A percentile compares a stretch with the other conserved stretches of the same genome.
Conservation (phyloP, 2,329 filamentous ascomycete species). For the Fusarium beomiforme region DNA sequence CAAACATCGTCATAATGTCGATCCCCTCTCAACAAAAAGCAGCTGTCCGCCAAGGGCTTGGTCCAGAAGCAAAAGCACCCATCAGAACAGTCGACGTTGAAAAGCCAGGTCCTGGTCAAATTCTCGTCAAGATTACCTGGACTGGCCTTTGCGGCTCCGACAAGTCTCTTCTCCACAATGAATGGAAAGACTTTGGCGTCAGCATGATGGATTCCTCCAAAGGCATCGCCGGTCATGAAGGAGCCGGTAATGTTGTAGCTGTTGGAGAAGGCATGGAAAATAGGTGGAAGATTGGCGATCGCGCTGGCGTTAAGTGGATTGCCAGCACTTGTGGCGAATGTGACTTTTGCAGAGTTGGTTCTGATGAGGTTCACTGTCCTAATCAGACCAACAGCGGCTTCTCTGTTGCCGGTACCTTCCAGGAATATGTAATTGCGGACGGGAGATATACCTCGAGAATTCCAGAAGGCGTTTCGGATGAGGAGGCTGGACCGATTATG, state of each 20-base stretch:
- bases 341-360: constrained; percentile 76
- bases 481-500: constrained; percentile 79
- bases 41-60: constrained; percentile 36
- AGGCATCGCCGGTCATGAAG: constrained; percentile 74
- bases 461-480: constrained; percentile 76
- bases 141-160: constrained; percentile 41
- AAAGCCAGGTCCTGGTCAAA: constrained; percentile 32
- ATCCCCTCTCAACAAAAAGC: constrained; percentile 34
- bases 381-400: constrained; percentile 82
- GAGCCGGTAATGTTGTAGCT: constrained; percentile 84
- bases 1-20: constrained; percentile 1
- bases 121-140: constrained; percentile 40
- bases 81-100: constrained; percentile 34
- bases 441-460: constrained; percentile 82
- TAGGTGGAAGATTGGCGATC: constrained; percentile 76
- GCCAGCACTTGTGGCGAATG: constrained; percentile 85
- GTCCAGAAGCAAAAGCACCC: constrained; percentile 13
- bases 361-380: constrained; percentile 82
- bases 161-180: constrained; percentile 39
- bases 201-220: constrained; percentile 25
- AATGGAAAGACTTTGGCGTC: constrained; percentile 38
- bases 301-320: constrained; percentile 89
- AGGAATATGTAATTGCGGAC: constrained; percentile 87
- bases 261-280: constrained; percentile 78
- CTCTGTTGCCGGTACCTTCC: constrained; percentile 88